Percentiles rank a stretch among this genome's conserved stretches.
phyloP scores from a whole-genome alignment of 164 flowering plant genomes.

The Vitis rotundifolia region DNA sequence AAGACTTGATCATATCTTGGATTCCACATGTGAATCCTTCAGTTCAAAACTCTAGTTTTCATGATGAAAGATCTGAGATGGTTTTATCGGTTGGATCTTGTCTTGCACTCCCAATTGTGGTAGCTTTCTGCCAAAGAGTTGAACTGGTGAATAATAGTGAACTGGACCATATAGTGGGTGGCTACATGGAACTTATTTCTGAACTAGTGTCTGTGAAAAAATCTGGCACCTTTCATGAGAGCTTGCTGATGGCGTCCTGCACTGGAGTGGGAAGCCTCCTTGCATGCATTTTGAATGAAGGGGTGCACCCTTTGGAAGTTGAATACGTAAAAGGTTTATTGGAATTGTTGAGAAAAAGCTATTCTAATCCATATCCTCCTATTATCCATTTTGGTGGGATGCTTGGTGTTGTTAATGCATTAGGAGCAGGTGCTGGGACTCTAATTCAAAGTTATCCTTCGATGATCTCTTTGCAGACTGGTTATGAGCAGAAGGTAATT shows the following conservation, averaged over 20 bases:
- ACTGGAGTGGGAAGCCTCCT: conserved; percentile 86
- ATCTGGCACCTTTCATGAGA: conserved; percentile 55
- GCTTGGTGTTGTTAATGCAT: conserved; percentile 91
- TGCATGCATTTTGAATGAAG: conserved; percentile 70
- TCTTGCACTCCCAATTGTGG: conserved; percentile 73
- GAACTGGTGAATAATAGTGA: conserved; percentile 69
- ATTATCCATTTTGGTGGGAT: conserved; percentile 76
- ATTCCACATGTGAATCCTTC: conserved; percentile 42
- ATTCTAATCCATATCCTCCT: conserved; percentile 60
- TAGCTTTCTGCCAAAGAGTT: conserved; percentile 68
- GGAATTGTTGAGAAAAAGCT: conserved; percentile 58
- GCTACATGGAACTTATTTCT: conserved; percentile 63
- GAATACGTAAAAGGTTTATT: conserved; percentile 52
- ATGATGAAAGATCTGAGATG: conserved; percentile 26
- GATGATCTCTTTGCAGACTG: conserved; percentile 20
- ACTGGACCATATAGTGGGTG: conserved; percentile 52
- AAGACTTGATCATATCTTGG: conserved; percentile 65
- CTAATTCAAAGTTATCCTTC: conserved; percentile 25
- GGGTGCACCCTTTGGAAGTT: conserved; percentile 54
- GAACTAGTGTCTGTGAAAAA: conserved; percentile 55
- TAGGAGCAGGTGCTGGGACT: conserved; percentile 82
- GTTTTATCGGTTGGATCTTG: conserved; percentile 72
- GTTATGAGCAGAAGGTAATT: conserved; percentile 48
- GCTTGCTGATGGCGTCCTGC: conserved; percentile 80
- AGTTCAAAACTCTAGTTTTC: conserved; percentile 17